Base-by-base conservation (phyloP, 345 rosid species). In the Garcia nutans region DNA sequence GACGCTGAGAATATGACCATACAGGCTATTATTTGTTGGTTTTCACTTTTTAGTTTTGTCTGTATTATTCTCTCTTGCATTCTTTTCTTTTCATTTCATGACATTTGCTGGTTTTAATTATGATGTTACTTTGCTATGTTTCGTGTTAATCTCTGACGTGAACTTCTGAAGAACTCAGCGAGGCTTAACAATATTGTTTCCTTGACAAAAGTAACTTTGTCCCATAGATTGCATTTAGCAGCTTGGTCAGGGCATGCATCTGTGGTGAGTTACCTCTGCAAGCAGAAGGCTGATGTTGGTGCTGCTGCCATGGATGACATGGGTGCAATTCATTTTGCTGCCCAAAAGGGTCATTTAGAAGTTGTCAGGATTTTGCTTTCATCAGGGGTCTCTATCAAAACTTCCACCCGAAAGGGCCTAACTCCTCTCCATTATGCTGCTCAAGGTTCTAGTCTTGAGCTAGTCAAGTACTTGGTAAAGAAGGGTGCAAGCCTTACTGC, bases 261-360 rank as follows among this genome's bases (percentile, higher is more conserved):
- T 83, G 93, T 89, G 19, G 95, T 89, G 54, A 86, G 81, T 81
- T 91, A 89, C 79, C 90, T 96, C 72, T 93, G 98, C 91, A 88
- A 92, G 81, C 81, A 91, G 56, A 96, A 92, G 78, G 99, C 99
- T 0, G 99, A 96, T 87, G 92, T 86, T 22, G 93, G 98, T 41
- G 98, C 99, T 69, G 93, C 97, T 67, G 98, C 99, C 37, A 88
- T 93, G 84, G 99, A 96, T 77, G 97, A 96, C 81, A 93, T 93
- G 98, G 93, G 97, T 10, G 98, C 98, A 2, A 85, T 96, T 77
- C 98, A 93, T 84, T 96, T 96, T 86, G 99, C 98, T 23, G 86
- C 94, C n/a, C 97, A 92, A 63, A 96, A 93, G 82, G 98, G 98
- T 19, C 97, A 93, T 76, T 74, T 93, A 78, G 98, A 92, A 85